Evolutionary conservation across 306 rosid species (phyloP).

Genomic region (Datisca glomerata): DNA sequence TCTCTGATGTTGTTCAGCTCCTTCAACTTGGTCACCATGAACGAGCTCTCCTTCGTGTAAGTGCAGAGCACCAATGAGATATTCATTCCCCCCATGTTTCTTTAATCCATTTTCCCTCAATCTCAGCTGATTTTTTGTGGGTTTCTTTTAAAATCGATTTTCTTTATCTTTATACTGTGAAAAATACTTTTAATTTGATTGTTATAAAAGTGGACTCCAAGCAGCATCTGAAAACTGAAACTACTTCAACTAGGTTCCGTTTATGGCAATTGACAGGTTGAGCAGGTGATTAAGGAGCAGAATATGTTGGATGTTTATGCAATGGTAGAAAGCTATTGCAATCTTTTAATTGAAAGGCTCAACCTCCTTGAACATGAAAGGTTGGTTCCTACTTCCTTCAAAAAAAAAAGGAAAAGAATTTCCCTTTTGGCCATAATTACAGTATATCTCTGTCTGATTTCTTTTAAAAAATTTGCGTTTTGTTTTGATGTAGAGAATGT

Average conservation of each 20-base stretch:
- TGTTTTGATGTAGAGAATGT: slow-evolving; percentile 40
- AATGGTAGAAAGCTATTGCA: slow-evolving; percentile 57
- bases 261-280: slow-evolving; percentile 32
- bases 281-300: slow-evolving; percentile 75
- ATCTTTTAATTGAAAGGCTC: slow-evolving; percentile 57
- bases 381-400: slow-evolving; percentile 19
- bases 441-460: not conserved
- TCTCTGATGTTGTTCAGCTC: slow-evolving; percentile 65
- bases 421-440: too few species aligned
- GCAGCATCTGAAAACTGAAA: too few species aligned
- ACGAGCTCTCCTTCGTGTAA: slow-evolving; percentile 72
- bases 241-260: not conserved
- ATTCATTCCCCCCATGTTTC: too few species aligned
- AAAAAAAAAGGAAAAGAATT: too few species aligned
- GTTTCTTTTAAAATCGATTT: too few species aligned
- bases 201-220: too few species aligned
- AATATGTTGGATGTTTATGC: slow-evolving; percentile 62
- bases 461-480: not conserved
- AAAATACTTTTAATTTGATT: too few species aligned
- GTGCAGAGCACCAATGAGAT: too few species aligned
- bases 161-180: too few species aligned
- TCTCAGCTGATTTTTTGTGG: too few species aligned
- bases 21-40: slow-evolving; percentile 62
- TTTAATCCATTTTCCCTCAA: too few species aligned
- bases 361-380: slow-evolving; percentile 69